Percentiles rank a stretch among this genome's conserved stretches.
These are phyloP conservation scores for Alternaria ventricosa DNA, from an alignment of 2,329 filamentous ascomycete genomes.

Conservation along the genomic window DNA sequence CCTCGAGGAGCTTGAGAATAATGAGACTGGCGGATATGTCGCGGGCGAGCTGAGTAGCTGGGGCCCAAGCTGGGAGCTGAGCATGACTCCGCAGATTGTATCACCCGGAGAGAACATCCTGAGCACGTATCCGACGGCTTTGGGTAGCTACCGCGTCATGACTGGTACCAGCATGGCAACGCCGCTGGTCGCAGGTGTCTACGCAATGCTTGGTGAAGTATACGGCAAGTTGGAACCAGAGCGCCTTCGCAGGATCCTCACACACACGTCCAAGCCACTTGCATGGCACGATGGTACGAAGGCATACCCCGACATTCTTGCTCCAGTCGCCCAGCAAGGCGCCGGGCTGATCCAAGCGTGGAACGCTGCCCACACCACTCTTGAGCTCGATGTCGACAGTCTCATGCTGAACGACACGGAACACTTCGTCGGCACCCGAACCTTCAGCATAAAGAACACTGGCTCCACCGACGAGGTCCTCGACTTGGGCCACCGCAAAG, in stretches of 20 bases:
- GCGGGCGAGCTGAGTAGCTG: conserved; percentile 52
- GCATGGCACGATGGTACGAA: conserved; percentile 21
- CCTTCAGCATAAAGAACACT: conserved; percentile 27
- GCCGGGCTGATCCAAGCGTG: conserved; percentile 26
- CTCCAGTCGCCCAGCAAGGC: conserved; percentile 33
- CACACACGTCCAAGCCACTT: conserved; percentile 22
- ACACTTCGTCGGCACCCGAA: conserved; percentile 29
- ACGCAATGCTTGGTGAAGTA: conserved; percentile 23
- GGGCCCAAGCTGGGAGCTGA: conserved; percentile 67
- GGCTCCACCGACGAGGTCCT: not conserved
- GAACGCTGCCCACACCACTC: conserved; percentile 21
- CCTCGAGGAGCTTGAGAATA: conserved; percentile 23
- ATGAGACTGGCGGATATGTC: conserved; percentile 15
- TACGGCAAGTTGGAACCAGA: conserved; percentile 22
- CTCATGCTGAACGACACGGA: conserved; percentile 30
- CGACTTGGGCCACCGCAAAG: conserved; percentile 14
- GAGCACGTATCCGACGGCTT: conserved; percentile 60
- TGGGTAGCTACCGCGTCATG: conserved; percentile 57
- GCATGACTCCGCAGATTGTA: conserved; percentile 63
- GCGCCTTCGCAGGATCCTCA: conserved; percentile 18
- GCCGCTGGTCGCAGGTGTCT: conserved; percentile 25
- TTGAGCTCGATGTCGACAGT: conserved; percentile 19
- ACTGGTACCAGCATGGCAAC: conserved; percentile 64
- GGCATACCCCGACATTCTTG: conserved; percentile 9
- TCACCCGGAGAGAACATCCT: conserved; percentile 65